Evolutionary conservation across 2,329 filamentous ascomycete species (phyloP).

Genomic region (Colletotrichum spaethianum): DNA sequence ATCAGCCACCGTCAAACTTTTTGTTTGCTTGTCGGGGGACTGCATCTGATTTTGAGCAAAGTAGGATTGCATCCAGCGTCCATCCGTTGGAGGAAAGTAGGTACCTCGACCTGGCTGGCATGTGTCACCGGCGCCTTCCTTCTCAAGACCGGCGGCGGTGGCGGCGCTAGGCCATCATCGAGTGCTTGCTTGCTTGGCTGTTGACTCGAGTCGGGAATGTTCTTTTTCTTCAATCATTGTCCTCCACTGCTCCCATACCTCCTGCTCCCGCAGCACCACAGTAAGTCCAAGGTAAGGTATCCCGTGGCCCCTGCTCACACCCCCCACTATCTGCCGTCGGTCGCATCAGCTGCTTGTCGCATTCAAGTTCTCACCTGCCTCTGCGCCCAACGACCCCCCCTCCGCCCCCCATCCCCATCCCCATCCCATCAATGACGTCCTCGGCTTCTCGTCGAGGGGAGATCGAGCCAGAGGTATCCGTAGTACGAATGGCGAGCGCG

Average conservation of each 20-base stretch:
- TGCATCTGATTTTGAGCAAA: not conserved
- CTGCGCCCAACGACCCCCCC: not conserved
- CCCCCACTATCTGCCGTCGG: conserved; percentile 11
- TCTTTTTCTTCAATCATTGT: not conserved
- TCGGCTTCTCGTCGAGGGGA: conserved; percentile 4
- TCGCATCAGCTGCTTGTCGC: conserved; percentile 26
- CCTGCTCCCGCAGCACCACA: not conserved
- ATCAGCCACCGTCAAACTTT: not conserved
- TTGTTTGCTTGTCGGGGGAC: no score
- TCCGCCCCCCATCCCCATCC: not conserved
- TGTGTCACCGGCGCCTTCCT: not conserved
- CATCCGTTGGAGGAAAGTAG: not conserved
- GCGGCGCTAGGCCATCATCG: not conserved
- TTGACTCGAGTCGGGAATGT: not conserved
- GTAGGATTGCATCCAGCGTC: not conserved
- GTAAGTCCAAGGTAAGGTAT: not conserved
- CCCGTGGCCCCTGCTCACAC: not conserved
- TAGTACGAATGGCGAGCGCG: not conserved
- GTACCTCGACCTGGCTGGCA: not conserved
- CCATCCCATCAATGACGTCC: conserved; percentile 35
- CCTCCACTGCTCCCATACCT: not conserved
- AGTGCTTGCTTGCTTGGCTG: not conserved
- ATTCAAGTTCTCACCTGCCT: conserved; percentile 18
- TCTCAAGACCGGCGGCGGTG: not conserved
- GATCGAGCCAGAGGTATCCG: not conserved